Base-by-base conservation (phyloP, 1,284 basidiomycete genomes). In the Phlebopus sp. region DNA sequence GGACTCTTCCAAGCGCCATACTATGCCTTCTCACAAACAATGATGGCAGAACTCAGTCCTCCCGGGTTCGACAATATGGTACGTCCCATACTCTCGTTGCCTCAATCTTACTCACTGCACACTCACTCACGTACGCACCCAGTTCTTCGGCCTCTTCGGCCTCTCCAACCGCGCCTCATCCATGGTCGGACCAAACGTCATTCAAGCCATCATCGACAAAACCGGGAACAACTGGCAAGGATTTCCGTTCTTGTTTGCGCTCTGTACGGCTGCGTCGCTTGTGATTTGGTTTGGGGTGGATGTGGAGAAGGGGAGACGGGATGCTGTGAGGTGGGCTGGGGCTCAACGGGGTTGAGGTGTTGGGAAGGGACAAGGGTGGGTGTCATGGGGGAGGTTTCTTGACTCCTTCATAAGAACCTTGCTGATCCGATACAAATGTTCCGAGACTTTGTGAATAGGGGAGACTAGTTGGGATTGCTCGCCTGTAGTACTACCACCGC, bases 21-120 rank as follows among this genome's bases (percentile, higher is more conserved):
- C 72, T 93, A 89, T 60, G 86, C 90, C 0, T 89, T 86, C 60
- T 79, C 86, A 15, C 88, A 91, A 67, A 90, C 90, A 1, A 88
- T 90, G 86, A 90, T 92, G 86, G 84, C 85, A 0, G 90, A 92
- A 61, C 75, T 92, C 11, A 80, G 84, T 18, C 87, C 89, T 13
- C 86, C 86, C 0, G 89, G 88, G 0, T 91, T 85, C 56, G 86
- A 91, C 58, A 89, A 90, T 60, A 90, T 88, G 86, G 82, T 79
- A 47, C 27, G 67, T 51, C 25, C 3, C 14, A 5, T 8, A 7
- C 21, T 2, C 2, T 14, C 36, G 10, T 6, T 34, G n/a, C n/a
- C 10, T 3, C 17, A 7, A 1, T 6, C 1, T 5, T 8, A 29
- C 31, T 37, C 27, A 53, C 32, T 1, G 1, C 3, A 25, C 19